A percentile compares a stretch with the other conserved stretches of the same genome.
Conservation (phyloP, 768 basidiomycete genomes). For the Cystofilobasidium ferigula region DNA sequence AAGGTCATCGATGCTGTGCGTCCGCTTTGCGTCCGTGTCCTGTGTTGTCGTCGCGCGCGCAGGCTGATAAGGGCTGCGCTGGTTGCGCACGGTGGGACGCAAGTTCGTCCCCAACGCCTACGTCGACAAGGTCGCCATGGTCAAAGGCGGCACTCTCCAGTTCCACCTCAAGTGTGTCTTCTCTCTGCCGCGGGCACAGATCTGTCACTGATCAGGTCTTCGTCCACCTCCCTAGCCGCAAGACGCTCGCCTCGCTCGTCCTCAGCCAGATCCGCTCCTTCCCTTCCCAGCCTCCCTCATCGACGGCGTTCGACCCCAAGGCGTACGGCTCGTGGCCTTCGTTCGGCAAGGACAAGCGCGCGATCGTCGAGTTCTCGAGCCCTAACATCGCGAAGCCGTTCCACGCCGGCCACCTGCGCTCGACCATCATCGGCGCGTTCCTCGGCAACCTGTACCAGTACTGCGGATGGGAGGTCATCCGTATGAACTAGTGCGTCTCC, state of each 20-base stretch:
- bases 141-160: conserved; percentile 54
- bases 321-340: conserved; percentile 69
- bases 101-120: conserved; percentile 79
- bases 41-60: too few species aligned
- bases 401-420: conserved; percentile 91
- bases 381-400: conserved; percentile 98
- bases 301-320: conserved; percentile 26
- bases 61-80: too few species aligned
- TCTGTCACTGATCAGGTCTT: background rate
- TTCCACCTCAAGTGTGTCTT: conserved; percentile 47
- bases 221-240: conserved; percentile 2
- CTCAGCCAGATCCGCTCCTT: conserved; percentile 36
- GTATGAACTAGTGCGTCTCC: conserved; percentile 59
- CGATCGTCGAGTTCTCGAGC: conserved; percentile 76
- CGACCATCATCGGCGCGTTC: conserved; percentile 98
- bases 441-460: conserved; percentile 78
- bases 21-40: conserved; percentile 18
- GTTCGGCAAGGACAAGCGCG: conserved; percentile 65
- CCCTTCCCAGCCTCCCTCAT: conserved; percentile 20
- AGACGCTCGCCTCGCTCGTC: conserved; percentile 43
- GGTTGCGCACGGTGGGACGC: background rate
- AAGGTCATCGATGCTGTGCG: conserved; percentile 63
- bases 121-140: conserved; percentile 41
- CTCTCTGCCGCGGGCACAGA: background rate
- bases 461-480: conserved; percentile 82